Conservation (phyloP, 1,284 basidiomycete species). For the Omphalotus olearius region DNA sequence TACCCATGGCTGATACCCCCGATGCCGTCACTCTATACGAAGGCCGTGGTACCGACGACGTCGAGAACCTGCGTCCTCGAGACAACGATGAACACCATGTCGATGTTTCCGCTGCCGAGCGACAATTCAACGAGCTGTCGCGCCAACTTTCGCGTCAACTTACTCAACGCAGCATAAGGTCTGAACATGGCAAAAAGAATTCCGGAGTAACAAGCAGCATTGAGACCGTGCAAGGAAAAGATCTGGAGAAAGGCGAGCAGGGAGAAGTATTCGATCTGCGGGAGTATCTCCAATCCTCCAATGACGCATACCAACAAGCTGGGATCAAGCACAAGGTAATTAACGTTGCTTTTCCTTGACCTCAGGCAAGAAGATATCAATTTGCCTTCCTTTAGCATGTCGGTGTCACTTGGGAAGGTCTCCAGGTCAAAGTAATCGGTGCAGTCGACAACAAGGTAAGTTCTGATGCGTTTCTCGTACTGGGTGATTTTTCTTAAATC, state of each 20-base stretch:
- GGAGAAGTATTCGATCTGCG: conserved; percentile 58
- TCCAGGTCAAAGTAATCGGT: conserved; percentile 70
- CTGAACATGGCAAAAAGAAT: neutral
- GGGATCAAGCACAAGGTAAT: conserved; percentile 74
- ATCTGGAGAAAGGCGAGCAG: conserved; percentile 17
- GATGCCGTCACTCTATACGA: conserved; percentile 17
- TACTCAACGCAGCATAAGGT: neutral
- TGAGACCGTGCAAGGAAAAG: conserved; percentile 7
- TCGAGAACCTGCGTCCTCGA: conserved; percentile 1
- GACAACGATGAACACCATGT: conserved; percentile 1
- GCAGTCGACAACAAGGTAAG: conserved; percentile 55
- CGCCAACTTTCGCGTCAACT: conserved; percentile 12
- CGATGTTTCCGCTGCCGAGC: conserved; percentile 14
- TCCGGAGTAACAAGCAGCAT: neutral
- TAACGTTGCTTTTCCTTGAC: neutral
- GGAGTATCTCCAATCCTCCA: conserved; percentile 70
- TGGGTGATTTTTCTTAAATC: neutral
- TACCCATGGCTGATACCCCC: conserved; percentile 16
- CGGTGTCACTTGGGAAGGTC: conserved; percentile 75
- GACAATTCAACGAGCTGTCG: conserved; percentile 15
- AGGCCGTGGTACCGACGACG: conserved; percentile 2
- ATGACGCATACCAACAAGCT: conserved; percentile 61
- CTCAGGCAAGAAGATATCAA: too few species aligned
- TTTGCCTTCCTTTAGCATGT: conserved; percentile 44
- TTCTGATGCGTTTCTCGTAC: neutral